Evolutionary conservation across 1,139 yeast genomes (phyloP).

Genomic region (Saccharomyces uvarum): DNA sequence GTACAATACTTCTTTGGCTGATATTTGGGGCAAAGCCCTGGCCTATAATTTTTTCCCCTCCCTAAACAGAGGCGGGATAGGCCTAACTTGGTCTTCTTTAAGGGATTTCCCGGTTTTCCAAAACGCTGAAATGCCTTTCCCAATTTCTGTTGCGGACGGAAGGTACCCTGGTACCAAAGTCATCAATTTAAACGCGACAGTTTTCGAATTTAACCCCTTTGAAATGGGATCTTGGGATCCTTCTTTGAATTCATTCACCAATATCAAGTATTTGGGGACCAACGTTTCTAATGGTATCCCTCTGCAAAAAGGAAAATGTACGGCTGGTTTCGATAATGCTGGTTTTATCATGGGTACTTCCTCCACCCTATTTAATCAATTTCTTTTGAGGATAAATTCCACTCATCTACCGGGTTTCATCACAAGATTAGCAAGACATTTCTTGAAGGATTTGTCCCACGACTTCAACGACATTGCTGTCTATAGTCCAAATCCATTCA

Average conservation of each 20-base stretch:
- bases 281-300: slow-evolving; percentile 48
- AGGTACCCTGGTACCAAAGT: slow-evolving; percentile 57
- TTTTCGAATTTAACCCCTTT: slow-evolving; percentile 69
- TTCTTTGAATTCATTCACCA: slow-evolving; percentile 54
- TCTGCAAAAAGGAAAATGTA: slow-evolving; percentile 35
- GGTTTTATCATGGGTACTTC: slow-evolving; percentile 72
- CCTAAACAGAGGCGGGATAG: slow-evolving; percentile 48
- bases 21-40: slow-evolving; percentile 72
- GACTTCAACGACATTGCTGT: slow-evolving; percentile 59
- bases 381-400: slow-evolving; percentile 38
- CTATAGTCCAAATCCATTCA: slow-evolving; percentile 62
- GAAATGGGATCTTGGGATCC: slow-evolving; percentile 89
- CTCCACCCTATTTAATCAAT: slow-evolving; percentile 53
- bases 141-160: slow-evolving; percentile 68
- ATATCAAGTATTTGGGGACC: slow-evolving; percentile 65
- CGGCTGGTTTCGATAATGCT: slow-evolving; percentile 64
- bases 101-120: slow-evolving; percentile 36
- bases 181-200: slow-evolving; percentile 55
- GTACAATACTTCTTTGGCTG: slow-evolving; percentile 59
- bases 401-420: slow-evolving; percentile 43
- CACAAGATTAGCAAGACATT: slow-evolving; percentile 37
- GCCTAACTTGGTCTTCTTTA: slow-evolving; percentile 58
- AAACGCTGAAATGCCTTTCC: slow-evolving; percentile 66
- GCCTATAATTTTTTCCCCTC: slow-evolving; percentile 59
- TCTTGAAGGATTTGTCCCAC: slow-evolving; percentile 39